These are phyloP conservation scores for Ligustrum vulgare DNA, from an alignment of 257 asterid species.

Conservation along the genomic window DNA sequence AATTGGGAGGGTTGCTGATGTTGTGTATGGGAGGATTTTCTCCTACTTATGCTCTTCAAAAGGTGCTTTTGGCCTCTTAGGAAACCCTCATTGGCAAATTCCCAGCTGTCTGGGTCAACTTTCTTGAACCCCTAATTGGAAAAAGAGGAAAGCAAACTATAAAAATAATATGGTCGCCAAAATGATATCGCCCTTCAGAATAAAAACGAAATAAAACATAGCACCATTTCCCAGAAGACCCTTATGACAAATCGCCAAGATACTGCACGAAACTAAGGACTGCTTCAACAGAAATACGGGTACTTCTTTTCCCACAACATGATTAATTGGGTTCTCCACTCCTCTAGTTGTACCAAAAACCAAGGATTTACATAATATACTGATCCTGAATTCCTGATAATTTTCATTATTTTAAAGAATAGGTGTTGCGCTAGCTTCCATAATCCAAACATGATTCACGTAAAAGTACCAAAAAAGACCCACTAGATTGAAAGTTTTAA, in stretches of 20 bases:
- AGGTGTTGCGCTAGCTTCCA: not conserved
- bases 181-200: not conserved
- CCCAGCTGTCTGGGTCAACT: conserved; percentile 66
- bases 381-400: not conserved
- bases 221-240: not conserved
- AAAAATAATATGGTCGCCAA: conserved; percentile 38
- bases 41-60: conserved; percentile 61
- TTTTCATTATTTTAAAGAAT: not conserved
- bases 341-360: not conserved
- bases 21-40: conserved; percentile 53
- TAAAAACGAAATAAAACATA: not conserved
- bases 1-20: conserved; percentile 41
- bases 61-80: conserved; percentile 62
- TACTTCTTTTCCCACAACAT: not conserved
- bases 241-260: not conserved
- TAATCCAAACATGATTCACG: not conserved
- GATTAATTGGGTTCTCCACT: not conserved
- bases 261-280: not conserved
- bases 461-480: not conserved
- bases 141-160: conserved; percentile 43
- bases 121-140: conserved; percentile 65
- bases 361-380: not conserved
- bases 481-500: not conserved
- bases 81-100: conserved; percentile 64
- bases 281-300: not conserved